phyloP scores from a whole-genome alignment of 306 rosid species.

The Alnus rubra region DNA sequence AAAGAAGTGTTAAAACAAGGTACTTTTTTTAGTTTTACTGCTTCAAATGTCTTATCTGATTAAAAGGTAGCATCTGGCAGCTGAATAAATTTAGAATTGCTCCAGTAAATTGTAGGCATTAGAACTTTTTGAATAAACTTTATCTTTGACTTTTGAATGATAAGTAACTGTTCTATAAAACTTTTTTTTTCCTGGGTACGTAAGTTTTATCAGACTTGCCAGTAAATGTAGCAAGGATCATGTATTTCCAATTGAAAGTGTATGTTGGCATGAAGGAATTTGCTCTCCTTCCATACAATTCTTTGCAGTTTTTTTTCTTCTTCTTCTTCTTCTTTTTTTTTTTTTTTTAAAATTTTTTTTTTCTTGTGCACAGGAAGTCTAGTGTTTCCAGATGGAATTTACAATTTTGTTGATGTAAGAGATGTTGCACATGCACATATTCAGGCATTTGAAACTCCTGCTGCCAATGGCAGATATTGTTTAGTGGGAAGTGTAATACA shows the following conservation, averaged over 20 bases:
- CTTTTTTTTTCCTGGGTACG: too few relatives aligned
- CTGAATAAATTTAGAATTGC: too few relatives aligned
- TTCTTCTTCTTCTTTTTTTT: not conserved
- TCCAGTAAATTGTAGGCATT: too few relatives aligned
- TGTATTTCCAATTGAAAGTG: too few relatives aligned
- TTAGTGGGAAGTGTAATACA: slow-evolving; percentile 56
- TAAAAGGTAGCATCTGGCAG: too few relatives aligned
- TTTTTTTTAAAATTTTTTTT: not conserved
- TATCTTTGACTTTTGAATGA: too few relatives aligned
- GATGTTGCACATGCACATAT: slow-evolving; percentile 85
- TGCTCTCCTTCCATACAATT: not conserved
- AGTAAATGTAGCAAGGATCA: too few relatives aligned
- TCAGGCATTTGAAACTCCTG: slow-evolving; percentile 69
- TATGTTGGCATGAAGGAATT: not conserved
- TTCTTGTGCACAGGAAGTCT: slow-evolving; percentile 43
- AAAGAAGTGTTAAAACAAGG: slow-evolving; percentile 8
- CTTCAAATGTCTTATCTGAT: too few relatives aligned
- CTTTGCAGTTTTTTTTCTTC: not conserved
- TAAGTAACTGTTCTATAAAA: too few relatives aligned
- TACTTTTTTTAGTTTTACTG: too few relatives aligned
- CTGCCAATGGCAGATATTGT: slow-evolving; percentile 74
- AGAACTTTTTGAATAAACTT: too few relatives aligned
- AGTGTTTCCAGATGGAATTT: slow-evolving; percentile 41
- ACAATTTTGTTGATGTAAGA: slow-evolving; percentile 66
- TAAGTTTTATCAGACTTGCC: not conserved